A percentile compares a stretch with the other conserved stretches of the same genome.
phyloP scores from a whole-genome alignment of 1,284 basidiomycete genomes.

The Coniferiporia weirii region DNA sequence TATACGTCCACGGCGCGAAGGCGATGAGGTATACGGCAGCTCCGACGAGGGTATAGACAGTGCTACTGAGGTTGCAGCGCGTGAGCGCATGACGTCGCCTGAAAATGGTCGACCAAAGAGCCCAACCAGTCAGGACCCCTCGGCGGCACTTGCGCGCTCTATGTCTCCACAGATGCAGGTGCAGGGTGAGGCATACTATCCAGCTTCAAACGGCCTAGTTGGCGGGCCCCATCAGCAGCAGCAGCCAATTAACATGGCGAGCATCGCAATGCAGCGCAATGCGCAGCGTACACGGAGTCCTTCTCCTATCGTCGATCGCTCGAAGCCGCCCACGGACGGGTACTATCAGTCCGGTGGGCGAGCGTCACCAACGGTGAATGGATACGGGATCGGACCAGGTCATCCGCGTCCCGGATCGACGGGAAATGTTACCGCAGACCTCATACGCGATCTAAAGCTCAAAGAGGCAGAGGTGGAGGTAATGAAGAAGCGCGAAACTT shows the following conservation, averaged over 20 bases:
- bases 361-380: constrained; percentile 53
- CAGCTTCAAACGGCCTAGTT: constrained; percentile 5
- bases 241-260: constrained; percentile 47
- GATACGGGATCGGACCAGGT: constrained; percentile 33
- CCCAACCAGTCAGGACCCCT: constrained; percentile 40
- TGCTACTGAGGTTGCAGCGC: constrained; percentile 33
- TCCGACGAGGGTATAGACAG: constrained; percentile 50
- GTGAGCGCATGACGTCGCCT: constrained; percentile 51
- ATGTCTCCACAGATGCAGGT: constrained; percentile 43
- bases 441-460: constrained; percentile 71
- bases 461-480: constrained; percentile 80
- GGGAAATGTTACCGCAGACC: constrained; percentile 65
- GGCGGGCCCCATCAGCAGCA: constrained; percentile 19
- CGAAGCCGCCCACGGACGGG: constrained; percentile 50
- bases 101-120: constrained; percentile 56
- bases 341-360: constrained; percentile 47
- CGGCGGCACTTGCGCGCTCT: constrained; percentile 38
- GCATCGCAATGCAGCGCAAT: constrained; percentile 47
- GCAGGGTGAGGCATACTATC: constrained; percentile 32
- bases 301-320: constrained; percentile 52
- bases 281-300: constrained; percentile 51
- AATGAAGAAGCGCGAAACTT: constrained; percentile 73
- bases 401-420: constrained; percentile 48
- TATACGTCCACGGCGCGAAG: constrained; percentile 58
- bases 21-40: constrained; percentile 48